Evolutionary conservation across 2,329 filamentous ascomycete species (phyloP), one percentile per base, ranked within the genome.

Genomic region (Pyrenophora seminiperda): DNA sequence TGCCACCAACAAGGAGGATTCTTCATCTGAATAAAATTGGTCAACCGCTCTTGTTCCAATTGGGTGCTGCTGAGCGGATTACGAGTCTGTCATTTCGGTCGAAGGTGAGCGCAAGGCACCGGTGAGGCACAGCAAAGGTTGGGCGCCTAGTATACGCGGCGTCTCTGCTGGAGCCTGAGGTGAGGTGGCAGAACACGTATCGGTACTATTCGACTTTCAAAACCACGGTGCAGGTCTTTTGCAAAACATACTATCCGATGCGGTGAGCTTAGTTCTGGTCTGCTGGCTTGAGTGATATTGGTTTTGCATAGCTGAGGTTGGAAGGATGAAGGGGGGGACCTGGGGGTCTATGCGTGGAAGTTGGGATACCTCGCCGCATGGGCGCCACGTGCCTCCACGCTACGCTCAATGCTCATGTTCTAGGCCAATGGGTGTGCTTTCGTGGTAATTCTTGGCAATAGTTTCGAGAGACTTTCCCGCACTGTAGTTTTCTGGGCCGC

Each of bases 1-100:
- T 49, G 39, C 33, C 34, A 32, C 53, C 40, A 48, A 49, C 50
- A 59, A 54, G 56, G 51, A 47, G 43, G 22, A 30, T 17, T 39
- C 44, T 29, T 41, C 24, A 15, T 15, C 6, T 19, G 7, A 10
- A 15, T 37, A 22, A 19, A 20, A 47, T 50, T 34, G 48, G 29
- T 9, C 37, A 27, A 30, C 7, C 36, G 24, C 11, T 19, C 10
- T 22, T n/a, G 24, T 40, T 40, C 11, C 29, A 34, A 40, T 40
- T 36, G 45, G 38, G n/a, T 27, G 14, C 24, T 36, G 27, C 22
- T 19, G 22, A 22, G 20, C 30, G 4, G 20, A 17, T 15, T 10
- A 31, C 38, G 15, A 19, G 19, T 27, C 7, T 33, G 38, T 47
- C 27, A 37, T 36, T 20, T 47, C 37, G 40, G 47, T 10, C 24